Evolutionary conservation across 441 rosid species (phyloP).

Genomic region (Gossypium gossypioides): DNA sequence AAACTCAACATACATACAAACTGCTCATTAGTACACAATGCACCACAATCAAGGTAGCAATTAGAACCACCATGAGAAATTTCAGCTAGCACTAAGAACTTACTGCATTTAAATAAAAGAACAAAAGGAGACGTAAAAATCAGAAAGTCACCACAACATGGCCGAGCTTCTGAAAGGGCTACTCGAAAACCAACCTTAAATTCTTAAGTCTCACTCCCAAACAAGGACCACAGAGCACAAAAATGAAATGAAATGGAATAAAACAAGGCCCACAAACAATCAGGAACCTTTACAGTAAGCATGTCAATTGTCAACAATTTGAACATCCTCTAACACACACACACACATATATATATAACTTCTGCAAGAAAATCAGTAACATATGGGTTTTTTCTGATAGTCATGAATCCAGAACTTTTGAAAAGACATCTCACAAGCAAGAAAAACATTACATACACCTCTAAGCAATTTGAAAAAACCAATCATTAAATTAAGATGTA

Average conservation of each 20-base stretch:
- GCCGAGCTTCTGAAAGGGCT: too few relatives aligned
- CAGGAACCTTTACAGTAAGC: too few relatives aligned
- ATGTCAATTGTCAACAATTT: not conserved
- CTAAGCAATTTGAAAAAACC: not conserved
- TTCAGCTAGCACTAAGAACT: slow-evolving; percentile 4
- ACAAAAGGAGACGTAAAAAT: not conserved
- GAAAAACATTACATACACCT: not conserved
- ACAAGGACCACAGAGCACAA: too few relatives aligned
- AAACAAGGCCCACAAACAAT: too few relatives aligned
- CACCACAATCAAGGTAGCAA: slow-evolving; percentile 21
- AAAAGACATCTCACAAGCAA: not conserved
- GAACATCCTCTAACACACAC: not conserved
- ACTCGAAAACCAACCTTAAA: too few relatives aligned
- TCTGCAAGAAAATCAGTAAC: not conserved
- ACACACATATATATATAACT: not conserved
- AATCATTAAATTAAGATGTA: not conserved
- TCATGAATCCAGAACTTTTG: not conserved
- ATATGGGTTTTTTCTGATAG: not conserved
- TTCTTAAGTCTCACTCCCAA: too few relatives aligned
- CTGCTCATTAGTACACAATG: slow-evolving; percentile 55
- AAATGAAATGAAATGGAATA: too few relatives aligned
- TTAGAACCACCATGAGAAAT: not conserved
- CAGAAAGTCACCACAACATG: not conserved
- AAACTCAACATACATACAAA: slow-evolving; percentile 68
- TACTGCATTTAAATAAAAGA: not conserved